Evolutionary conservation across 140 eudicot genomes (phyloP), one percentile per base, ranked within the genome.

Genomic region (Oenanthe javanica): DNA sequence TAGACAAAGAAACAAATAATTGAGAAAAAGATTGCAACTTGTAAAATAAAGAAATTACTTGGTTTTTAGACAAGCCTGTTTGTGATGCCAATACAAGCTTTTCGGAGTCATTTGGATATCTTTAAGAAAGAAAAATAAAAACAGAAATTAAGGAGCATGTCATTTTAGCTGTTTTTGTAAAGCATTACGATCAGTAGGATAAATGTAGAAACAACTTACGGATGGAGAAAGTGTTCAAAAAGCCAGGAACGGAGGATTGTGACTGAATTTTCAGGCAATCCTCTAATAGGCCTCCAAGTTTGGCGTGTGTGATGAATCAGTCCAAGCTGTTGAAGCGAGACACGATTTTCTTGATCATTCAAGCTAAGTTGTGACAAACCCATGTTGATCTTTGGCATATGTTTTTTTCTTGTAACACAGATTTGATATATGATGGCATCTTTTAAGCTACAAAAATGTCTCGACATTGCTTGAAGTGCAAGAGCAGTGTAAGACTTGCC

Each of bases 211-310:
- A 21, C 27, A 27, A 66, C 97, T 86, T 90, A 94, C 98, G 98
- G 98, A 75, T 94, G 89, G 31, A 91, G 96, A 71, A 94, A 94
- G 85, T 94, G 98, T 72, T 91, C 96, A 83, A 94, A 94, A 38
- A 94, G 96, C 98, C 98, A 94, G 55, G 98, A 82, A 9, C 97
- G 94, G 45, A 94, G 94, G 80, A 94, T 89, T 76, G 90, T 83
- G 72, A 94, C 98, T 5, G 97, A 94, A 46, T 91, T 92, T 82
- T 92, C 98, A 0, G 98, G 98, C 23, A 94, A 89, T 21, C 98
- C 98, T 36, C 98, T 88, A 14, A 94, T 89, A 2, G 97, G 98
- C 80, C 97, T 83, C 97, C 97, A 94, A 5, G 91, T 90, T 81
- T 94, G 98, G 66, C 95, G 83, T 1, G 89, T 82, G 79, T 85